Evolutionary conservation across 169 alveolate genomes (phyloP).

Genomic region (Plasmodium chabaudi): DNA sequence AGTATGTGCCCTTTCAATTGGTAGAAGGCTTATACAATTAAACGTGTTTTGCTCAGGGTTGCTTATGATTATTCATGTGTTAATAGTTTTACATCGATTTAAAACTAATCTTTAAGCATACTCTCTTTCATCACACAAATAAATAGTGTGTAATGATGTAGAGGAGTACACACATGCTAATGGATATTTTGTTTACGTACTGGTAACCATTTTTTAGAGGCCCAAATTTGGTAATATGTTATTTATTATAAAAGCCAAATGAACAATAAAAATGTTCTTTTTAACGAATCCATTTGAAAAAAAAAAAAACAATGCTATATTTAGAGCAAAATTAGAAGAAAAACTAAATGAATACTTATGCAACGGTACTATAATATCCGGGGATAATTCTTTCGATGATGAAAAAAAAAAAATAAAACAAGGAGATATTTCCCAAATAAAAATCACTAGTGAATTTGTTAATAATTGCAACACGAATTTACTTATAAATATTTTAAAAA

Average conservation of each 20-base stretch:
- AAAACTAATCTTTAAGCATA: neutral
- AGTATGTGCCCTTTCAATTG: no score
- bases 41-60: neutral
- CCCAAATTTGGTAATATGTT: no score
- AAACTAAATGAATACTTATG: conserved; percentile 42
- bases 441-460: conserved; percentile 29
- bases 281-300: conserved; percentile 29
- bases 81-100: neutral
- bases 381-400: neutral
- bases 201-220: no score
- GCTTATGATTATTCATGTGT: neutral
- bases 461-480: conserved; percentile 22
- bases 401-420: neutral
- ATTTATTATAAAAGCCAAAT: neutral
- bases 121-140: no score
- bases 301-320: conserved; percentile 3
- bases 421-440: conserved; percentile 7
- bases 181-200: no score
- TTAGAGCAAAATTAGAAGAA: conserved; percentile 33
- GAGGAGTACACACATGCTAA: no score
- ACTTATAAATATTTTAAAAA: conserved; percentile 49
- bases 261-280: conserved; percentile 36
- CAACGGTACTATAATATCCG: conserved; percentile 6
- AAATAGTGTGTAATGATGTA: no score
- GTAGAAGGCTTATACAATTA: no score